Conservation (phyloP, 768 basidiomycete species). For the Tephrocybe sp. region DNA sequence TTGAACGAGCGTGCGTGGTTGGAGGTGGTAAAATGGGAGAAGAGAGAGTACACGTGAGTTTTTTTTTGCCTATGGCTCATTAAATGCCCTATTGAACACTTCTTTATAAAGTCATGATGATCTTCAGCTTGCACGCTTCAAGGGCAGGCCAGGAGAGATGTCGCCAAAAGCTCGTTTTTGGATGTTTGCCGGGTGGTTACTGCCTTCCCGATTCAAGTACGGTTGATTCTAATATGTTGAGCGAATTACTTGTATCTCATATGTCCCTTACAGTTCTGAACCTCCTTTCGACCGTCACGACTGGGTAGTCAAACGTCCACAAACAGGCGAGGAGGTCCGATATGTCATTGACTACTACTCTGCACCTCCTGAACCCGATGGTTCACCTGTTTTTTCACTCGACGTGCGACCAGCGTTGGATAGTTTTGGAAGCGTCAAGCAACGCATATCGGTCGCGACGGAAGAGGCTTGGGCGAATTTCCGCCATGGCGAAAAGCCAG, state of each 20-base stretch:
- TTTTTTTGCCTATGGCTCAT: background rate
- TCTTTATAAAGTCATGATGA: slow-evolving; percentile 50
- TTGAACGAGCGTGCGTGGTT: slow-evolving; percentile 96
- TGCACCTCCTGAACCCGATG: slow-evolving; percentile 84
- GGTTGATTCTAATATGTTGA: slow-evolving; percentile 18
- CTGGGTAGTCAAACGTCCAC: slow-evolving; percentile 87
- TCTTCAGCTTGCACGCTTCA: slow-evolving; percentile 78
- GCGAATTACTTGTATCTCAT: slow-evolving; percentile 20
- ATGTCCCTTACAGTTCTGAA: slow-evolving; percentile 55
- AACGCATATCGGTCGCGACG: slow-evolving; percentile 68
- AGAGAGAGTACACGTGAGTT: slow-evolving; percentile 57
- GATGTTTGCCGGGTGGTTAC: slow-evolving; percentile 83
- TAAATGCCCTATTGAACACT: slow-evolving; percentile 1
- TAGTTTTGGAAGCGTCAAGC: slow-evolving; percentile 70
- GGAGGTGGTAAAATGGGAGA: slow-evolving; percentile 94
- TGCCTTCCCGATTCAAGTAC: slow-evolving; percentile 89
- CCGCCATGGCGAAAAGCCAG: slow-evolving; percentile 31
- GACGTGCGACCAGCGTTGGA: slow-evolving; percentile 97
- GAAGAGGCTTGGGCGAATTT: slow-evolving; percentile 61
- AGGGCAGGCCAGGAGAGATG: slow-evolving; percentile 87
- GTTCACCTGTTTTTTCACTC: slow-evolving; percentile 88
- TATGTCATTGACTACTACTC: slow-evolving; percentile 99
- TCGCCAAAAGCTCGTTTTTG: slow-evolving; percentile 92
- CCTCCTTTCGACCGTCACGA: slow-evolving; percentile 98
- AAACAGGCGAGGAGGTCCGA: slow-evolving; percentile 78